phyloP scores from a whole-genome alignment of 352 stramenopile species.

The Pseudoperonospora humuli region DNA sequence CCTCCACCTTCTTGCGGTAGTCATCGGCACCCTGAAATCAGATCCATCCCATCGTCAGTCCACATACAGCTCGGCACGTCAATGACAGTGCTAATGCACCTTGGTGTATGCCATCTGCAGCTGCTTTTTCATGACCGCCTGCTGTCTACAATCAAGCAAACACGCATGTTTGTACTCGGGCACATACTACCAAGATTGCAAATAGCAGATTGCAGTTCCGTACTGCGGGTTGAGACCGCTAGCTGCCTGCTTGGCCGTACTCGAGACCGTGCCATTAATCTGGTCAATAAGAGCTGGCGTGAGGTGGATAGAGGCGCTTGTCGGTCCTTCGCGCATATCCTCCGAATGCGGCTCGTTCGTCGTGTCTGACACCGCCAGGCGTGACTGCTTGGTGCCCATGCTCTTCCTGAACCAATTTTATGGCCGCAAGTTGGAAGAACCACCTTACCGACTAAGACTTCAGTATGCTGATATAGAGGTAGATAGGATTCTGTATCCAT shows the following conservation, averaged over 20 bases:
- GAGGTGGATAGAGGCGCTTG: slow-evolving; percentile 50
- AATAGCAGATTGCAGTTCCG: slow-evolving; percentile 1
- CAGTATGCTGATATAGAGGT: slow-evolving; percentile 6
- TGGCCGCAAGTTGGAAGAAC: too few species aligned
- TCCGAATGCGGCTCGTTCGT: slow-evolving; percentile 46
- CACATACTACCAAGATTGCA: neutral
- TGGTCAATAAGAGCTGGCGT: slow-evolving; percentile 63
- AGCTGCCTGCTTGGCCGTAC: slow-evolving; percentile 8
- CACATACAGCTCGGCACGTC: neutral
- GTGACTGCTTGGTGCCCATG: slow-evolving; percentile 77
- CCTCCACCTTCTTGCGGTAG: slow-evolving; percentile 53
- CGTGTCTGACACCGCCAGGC: slow-evolving; percentile 53
- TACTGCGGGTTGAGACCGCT: slow-evolving; percentile 37
- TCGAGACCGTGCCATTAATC: slow-evolving; percentile 40
- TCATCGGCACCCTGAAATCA: slow-evolving; percentile 59
- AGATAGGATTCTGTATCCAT: too few species aligned
- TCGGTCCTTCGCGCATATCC: slow-evolving; percentile 32
- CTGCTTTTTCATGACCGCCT: slow-evolving; percentile 62
- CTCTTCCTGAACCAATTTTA: too few species aligned
- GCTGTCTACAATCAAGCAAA: slow-evolving; percentile 27
- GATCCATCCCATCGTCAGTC: too few species aligned
- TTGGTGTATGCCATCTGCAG: slow-evolving; percentile 70
- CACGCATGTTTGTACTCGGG: too few species aligned
- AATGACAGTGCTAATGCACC: slow-evolving; percentile 16
- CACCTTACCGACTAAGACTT: neutral